Conservation (phyloP, 2,329 filamentous ascomycete species). For the Microthyrium microscopicum region DNA sequence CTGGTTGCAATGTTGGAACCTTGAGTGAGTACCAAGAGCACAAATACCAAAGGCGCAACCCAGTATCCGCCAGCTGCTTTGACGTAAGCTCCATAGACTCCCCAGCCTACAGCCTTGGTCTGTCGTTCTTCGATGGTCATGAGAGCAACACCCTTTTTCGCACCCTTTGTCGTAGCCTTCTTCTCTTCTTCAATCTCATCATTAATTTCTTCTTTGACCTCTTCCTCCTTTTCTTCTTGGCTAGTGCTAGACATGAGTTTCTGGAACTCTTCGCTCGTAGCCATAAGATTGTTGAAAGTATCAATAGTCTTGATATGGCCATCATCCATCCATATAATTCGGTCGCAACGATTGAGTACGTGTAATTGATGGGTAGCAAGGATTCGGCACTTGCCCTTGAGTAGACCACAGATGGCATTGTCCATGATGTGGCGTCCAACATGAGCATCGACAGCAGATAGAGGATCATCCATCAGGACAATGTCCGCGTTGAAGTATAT, state of each 20-base stretch:
- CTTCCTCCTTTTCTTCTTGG: conserved; percentile 37
- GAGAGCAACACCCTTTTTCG: conserved; percentile 36
- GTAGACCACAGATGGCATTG: conserved; percentile 74
- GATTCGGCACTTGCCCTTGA: conserved; percentile 79
- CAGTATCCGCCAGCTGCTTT: conserved; percentile 55
- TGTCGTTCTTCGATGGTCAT: conserved; percentile 65
- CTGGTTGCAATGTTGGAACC: conserved; percentile 75
- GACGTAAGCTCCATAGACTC: conserved; percentile 64
- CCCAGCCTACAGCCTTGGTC: conserved; percentile 61
- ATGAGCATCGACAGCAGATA: conserved; percentile 41
- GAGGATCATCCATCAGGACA: conserved; percentile 46
- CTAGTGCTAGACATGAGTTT: conserved; percentile 67
- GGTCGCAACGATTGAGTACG: conserved; percentile 76
- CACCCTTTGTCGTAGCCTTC: conserved; percentile 36
- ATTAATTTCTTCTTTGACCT: conserved; percentile 32
- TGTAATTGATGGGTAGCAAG: conserved; percentile 91
- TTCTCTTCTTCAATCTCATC: conserved; percentile 37
- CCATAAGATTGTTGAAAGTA: conserved; percentile 80
- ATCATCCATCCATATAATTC: conserved; percentile 84
- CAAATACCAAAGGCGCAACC: conserved; percentile 46
- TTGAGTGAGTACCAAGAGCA: conserved; percentile 55
- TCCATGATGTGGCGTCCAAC: conserved; percentile 67
- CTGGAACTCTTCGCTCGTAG: conserved; percentile 58
- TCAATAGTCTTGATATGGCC: conserved; percentile 73
- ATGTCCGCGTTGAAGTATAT: conserved; percentile 50